Evolutionary conservation across 1,284 basidiomycete genomes (phyloP).

Genomic region (Mycosarcoma mackinlayi): DNA sequence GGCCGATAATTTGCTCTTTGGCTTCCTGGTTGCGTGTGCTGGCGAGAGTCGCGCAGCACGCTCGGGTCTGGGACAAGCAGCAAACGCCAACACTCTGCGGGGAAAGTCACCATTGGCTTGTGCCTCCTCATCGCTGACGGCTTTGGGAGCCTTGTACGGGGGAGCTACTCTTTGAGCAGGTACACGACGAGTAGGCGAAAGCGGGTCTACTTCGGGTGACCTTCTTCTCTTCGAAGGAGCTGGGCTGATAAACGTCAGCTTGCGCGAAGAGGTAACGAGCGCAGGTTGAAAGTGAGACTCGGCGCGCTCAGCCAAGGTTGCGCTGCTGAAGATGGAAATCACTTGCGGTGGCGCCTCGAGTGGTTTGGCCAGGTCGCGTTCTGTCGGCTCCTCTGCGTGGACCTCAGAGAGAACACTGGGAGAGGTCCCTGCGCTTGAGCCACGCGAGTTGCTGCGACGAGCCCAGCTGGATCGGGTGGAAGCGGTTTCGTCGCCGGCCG

Average conservation of each 20-base stretch:
- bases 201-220: background rate
- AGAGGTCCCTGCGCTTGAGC: conserved; percentile 35
- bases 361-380: conserved; percentile 7
- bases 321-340: conserved; percentile 18
- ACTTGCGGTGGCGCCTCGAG: conserved; percentile 3
- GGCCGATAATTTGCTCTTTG: conserved; percentile 31
- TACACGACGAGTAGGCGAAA: conserved; percentile 2
- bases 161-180: background rate
- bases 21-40: conserved; percentile 7
- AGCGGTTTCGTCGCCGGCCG: conserved; percentile 46
- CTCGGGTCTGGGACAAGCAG: conserved; percentile 37
- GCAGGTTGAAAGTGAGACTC: background rate
- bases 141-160: background rate
- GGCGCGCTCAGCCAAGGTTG: conserved; percentile 1
- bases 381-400: background rate
- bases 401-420: conserved; percentile 20
- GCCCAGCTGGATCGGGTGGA: conserved; percentile 46
- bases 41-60: conserved; percentile 23
- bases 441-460: conserved; percentile 26
- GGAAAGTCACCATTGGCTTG: conserved; percentile 5
- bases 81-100: conserved; percentile 29
- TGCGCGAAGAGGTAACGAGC: conserved; percentile 6
- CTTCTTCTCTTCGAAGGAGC: conserved; percentile 20
- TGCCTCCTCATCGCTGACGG: conserved; percentile 8
- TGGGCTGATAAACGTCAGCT: conserved; percentile 30